Conservation (phyloP, 345 rosid genomes). For the Zanthoxylum bungeanum region DNA sequence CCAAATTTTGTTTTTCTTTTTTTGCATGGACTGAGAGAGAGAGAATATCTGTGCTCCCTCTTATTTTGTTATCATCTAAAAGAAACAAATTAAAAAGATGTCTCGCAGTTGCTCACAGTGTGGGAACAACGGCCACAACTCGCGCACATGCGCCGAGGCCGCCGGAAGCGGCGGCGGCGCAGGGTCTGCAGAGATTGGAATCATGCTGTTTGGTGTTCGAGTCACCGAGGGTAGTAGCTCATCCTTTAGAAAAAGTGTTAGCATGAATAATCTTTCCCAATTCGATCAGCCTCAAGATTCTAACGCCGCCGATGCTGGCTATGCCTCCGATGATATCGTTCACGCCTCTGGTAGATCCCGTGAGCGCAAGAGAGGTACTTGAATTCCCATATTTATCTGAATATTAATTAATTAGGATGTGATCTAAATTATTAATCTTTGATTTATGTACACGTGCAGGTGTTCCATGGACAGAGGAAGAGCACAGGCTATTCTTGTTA, state of each 20-base stretch:
- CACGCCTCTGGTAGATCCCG: conserved; percentile 62
- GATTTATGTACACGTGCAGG: conserved; percentile 30
- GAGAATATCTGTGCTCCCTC: not conserved
- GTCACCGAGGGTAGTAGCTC: conserved; percentile 36
- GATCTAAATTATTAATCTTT: not conserved
- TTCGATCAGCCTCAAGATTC: conserved; percentile 53
- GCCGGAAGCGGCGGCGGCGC: not conserved
- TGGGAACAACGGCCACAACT: conserved; percentile 72
- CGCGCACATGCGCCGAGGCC: conserved; percentile 44
- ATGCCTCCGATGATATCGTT: conserved; percentile 71
- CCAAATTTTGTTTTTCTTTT: too few relatives aligned
- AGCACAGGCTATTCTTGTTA: conserved; percentile 56
- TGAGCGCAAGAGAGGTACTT: conserved; percentile 73
- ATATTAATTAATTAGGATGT: too few relatives aligned
- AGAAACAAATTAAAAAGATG: conserved; percentile 9
- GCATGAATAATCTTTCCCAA: conserved; percentile 69
- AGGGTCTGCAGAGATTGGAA: too few relatives aligned
- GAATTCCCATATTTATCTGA: not conserved
- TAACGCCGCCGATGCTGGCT: conserved; percentile 51
- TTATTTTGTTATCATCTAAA: not conserved
- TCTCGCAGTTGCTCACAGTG: conserved; percentile 67
- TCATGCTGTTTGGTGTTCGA: conserved; percentile 75
- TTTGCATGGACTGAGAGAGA: conserved; percentile 5
- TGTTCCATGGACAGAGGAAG: conserved; percentile 85
- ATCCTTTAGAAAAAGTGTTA: conserved; percentile 60